Conservation (phyloP, 2,329 filamentous ascomycete genomes). For the Paraconiothyrium brasiliense region DNA sequence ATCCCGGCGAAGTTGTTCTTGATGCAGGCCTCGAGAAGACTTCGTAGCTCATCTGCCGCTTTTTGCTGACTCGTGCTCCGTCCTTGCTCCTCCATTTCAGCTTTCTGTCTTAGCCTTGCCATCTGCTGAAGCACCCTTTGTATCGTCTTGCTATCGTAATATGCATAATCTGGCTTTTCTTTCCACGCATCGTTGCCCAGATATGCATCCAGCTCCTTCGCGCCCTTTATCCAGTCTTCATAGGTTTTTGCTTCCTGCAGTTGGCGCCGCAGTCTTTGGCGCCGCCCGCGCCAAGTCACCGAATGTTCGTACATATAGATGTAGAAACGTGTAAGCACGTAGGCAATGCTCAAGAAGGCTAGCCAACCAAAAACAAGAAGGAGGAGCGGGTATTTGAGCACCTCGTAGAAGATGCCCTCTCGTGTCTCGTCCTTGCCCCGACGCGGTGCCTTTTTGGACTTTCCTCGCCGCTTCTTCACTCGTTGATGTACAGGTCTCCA, state of each 20-base stretch:
- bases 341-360: constrained; percentile 73
- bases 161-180: constrained; percentile 73
- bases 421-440: constrained; percentile 85
- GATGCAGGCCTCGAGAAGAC: constrained; percentile 85
- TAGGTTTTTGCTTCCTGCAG: constrained; percentile 80
- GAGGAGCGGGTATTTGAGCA: constrained; percentile 93
- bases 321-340: constrained; percentile 85
- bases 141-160: constrained; percentile 91
- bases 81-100: constrained; percentile 64
- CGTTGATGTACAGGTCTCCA: constrained; percentile 89
- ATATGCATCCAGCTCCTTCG: constrained; percentile 80
- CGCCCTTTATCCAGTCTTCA: constrained; percentile 82
- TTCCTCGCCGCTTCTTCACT: constrained; percentile 61
- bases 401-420: constrained; percentile 87
- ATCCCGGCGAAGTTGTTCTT: constrained; percentile 98
- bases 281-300: constrained; percentile 84
- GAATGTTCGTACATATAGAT: constrained; percentile 93
- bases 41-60: constrained; percentile 78
- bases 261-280: constrained; percentile 74
- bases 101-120: constrained; percentile 64
- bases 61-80: constrained; percentile 48
- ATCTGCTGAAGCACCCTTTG: constrained; percentile 80
- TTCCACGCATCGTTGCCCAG: constrained; percentile 85
- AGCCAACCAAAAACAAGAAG: constrained; percentile 84
- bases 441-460: constrained; percentile 50